Conservation (phyloP, 257 asterid genomes). For the Ballota nigra region DNA sequence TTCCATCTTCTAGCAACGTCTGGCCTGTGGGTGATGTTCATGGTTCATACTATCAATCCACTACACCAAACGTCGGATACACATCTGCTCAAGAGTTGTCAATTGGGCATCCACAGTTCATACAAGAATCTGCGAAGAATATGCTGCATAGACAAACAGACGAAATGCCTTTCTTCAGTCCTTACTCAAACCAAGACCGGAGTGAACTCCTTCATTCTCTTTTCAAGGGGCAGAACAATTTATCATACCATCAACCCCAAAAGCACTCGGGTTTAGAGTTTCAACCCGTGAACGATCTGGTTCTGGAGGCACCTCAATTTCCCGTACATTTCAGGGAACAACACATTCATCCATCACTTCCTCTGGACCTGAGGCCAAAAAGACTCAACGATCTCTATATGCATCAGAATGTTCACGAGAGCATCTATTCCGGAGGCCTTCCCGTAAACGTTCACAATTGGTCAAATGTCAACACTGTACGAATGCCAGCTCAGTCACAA, state of each 20-base stretch:
- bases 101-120: conserved; percentile 54
- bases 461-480: conserved; percentile 39
- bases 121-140: conserved; percentile 47
- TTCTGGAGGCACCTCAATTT: conserved; percentile 54
- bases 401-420: conserved; percentile 53
- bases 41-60: conserved; percentile 49
- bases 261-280: conserved; percentile 52
- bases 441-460: conserved; percentile 51
- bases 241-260: conserved; percentile 53
- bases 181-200: conserved; percentile 50
- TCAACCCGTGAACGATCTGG: conserved; percentile 45
- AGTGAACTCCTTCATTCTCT: conserved; percentile 65
- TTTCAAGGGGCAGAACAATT: conserved; percentile 47
- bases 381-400: conserved; percentile 50
- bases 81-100: conserved; percentile 54
- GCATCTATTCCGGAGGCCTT: conserved; percentile 44
- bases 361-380: conserved; percentile 58
- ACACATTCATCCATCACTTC: conserved; percentile 48
- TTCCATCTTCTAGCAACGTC: conserved; percentile 42
- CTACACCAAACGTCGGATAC: conserved; percentile 47
- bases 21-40: conserved; percentile 68
- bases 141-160: conserved; percentile 47
- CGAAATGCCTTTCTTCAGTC: conserved; percentile 43
- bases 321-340: conserved; percentile 56
- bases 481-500: conserved; percentile 47